Base-by-base conservation (phyloP, 345 rosid genomes). In the Eucalyptus polyanthemos region DNA sequence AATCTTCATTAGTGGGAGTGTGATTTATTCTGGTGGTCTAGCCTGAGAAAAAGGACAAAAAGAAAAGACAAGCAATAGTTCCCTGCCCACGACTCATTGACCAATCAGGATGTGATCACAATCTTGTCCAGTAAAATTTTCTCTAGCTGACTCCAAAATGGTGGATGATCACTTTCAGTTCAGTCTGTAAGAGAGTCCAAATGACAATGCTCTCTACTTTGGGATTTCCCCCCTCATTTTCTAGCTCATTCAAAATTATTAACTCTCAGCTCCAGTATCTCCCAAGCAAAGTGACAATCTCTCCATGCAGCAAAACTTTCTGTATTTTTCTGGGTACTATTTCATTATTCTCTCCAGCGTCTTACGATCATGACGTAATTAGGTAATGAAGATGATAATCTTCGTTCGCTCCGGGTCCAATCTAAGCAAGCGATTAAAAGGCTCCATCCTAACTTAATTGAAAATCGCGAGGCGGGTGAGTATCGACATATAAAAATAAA, bases 341-440 rank as follows among this genome's bases (percentile, higher is more conserved):
- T 15, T 14, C 76, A 14, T n/a, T n/a, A n/a, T 65, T 65, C 16
- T 65, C 76, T 7, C 37, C 21, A 65, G 1, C 0, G 40, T 65
- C 76, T n/a, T n/a, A 8, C 2, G 0, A 19, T 8, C 11, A 0
- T 1, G 19, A 7, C 11, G 1, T 14, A 8, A 15, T 15, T 65
- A 65, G 40, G 11, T 65, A 7, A 14, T 7, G 21, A n/a, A 15
- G 1, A 65, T 31, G 76, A 7, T 9, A 15, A 19, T 65, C 37
- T 31, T 4, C 40, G 0, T 29, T 14, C 19, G 11, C 76, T 65
- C 8, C 6, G 2, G 5, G 45, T 53, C 24, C 24, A 4, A 19
- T 0, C 56, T 8, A 53, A 19, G 56, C 3, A 53, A 53, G 56
- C 0, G 0, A 53, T 53, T 19, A 53, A 53, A 53, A 53, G 2